Percentiles rank a stretch among this genome's conserved stretches.
Conservation (phyloP, 495 filamentous ascomycete species). For the Penicillium maclennaniae region DNA sequence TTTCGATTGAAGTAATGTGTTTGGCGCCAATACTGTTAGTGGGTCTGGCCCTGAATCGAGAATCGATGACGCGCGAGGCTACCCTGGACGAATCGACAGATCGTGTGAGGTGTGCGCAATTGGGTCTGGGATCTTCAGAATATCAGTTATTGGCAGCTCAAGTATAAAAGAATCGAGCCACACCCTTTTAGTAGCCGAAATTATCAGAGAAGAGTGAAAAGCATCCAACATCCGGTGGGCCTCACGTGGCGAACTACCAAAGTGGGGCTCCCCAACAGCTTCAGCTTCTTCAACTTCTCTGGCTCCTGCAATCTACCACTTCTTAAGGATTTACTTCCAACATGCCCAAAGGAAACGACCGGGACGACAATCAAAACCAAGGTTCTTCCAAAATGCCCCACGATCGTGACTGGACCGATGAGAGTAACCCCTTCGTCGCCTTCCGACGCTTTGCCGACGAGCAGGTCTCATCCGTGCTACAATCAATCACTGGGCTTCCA, state of each 20-base stretch:
- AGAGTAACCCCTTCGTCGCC: slow-evolving; percentile 54
- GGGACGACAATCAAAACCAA: slow-evolving; percentile 17
- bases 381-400: slow-evolving; percentile 5
- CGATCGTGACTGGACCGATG: slow-evolving; percentile 26
- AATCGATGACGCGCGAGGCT: slow-evolving; percentile 3
- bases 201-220: neutral
- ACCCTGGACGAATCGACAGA: neutral
- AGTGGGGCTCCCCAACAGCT: slow-evolving; percentile 30
- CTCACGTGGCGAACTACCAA: slow-evolving; percentile 32
- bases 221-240: neutral
- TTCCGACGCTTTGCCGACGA: slow-evolving; percentile 59
- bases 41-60: neutral
- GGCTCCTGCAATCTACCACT: slow-evolving; percentile 1
- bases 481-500: slow-evolving; percentile 49
- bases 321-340: neutral
- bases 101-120: neutral
- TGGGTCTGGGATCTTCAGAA: neutral
- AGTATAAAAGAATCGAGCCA: neutral
- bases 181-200: neutral
- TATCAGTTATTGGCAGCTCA: neutral
- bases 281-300: slow-evolving; percentile 15
- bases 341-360: slow-evolving; percentile 29
- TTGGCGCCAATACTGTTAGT: slow-evolving; percentile 1
- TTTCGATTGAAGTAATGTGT: neutral
- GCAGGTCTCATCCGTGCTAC: slow-evolving; percentile 53